Evolutionary conservation across 768 basidiomycete species (phyloP).

Genomic region (Hericium coralloides): DNA sequence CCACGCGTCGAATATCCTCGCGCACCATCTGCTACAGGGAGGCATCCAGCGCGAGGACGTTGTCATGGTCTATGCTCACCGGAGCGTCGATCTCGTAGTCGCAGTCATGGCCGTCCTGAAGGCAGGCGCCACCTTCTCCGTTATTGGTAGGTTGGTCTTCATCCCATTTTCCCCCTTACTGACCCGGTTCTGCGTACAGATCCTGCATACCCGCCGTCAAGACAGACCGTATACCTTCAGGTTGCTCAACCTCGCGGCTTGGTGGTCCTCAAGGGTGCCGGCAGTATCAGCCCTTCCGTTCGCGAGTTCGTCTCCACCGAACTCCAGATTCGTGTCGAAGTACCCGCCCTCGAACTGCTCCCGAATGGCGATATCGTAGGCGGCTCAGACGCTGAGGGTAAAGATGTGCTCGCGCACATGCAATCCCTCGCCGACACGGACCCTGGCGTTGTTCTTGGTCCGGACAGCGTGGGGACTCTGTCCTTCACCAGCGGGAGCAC

Average conservation of each 20-base stretch:
- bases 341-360: slow-evolving; percentile 78
- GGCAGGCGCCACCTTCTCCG: slow-evolving; percentile 93
- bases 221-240: slow-evolving; percentile 88
- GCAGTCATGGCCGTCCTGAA: slow-evolving; percentile 96
- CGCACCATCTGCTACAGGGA: slow-evolving; percentile 79
- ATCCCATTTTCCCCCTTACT: neutral
- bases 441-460: slow-evolving; percentile 81
- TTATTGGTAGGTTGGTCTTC: slow-evolving; percentile 62
- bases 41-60: slow-evolving; percentile 92
- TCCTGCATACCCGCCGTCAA: slow-evolving; percentile 90
- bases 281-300: slow-evolving; percentile 68
- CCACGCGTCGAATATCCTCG: slow-evolving; percentile 78
- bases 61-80: slow-evolving; percentile 95
- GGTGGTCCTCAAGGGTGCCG: slow-evolving; percentile 86
- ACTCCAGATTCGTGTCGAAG: slow-evolving; percentile 80
- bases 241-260: slow-evolving; percentile 91
- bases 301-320: slow-evolving; percentile 73
- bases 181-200: slow-evolving; percentile 37
- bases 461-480: slow-evolving; percentile 88
- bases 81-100: slow-evolving; percentile 93
- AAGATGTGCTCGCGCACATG: slow-evolving; percentile 56
- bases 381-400: slow-evolving; percentile 34
- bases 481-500: slow-evolving; percentile 98
- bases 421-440: slow-evolving; percentile 53
- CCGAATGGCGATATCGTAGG: slow-evolving; percentile 57